Base-by-base conservation (phyloP, 805 yeast genomes). In the Zygotorulaspora florentina region DNA sequence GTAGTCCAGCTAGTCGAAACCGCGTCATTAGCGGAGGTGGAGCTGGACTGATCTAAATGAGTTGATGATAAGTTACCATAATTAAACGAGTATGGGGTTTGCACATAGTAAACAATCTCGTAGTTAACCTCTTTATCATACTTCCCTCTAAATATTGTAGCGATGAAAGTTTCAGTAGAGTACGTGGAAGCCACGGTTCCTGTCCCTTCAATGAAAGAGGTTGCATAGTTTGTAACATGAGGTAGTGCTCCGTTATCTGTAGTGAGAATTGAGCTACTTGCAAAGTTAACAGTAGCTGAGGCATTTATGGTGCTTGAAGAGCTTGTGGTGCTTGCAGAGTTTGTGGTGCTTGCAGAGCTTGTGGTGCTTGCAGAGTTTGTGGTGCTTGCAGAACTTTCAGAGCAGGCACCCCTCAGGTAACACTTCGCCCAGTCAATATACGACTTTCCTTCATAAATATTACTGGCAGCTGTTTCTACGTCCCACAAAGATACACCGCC, bases 401-500 rank as follows among this genome's bases (percentile, higher is more conserved):
- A n/a, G n/a, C n/a, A n/a, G 6, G 57, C 39, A n/a, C 55, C 57
- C 11, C 60, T 62, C 52, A 79, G 61, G 35, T 74, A 58, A 23
- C 61, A 47, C 61, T 77, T 76, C 63, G 80, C 59, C 34, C 66
- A 69, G 26, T 58, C 61, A 11, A 73, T 74, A 50, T 73, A 77
- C 11, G 73, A 51, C 18, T 51, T 56, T 30, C 77, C 83, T 47
- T 70, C 69, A 29, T 71, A 70, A 39, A 61, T 57, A 43, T 73
- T 70, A 52, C 77, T 73, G 48, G 71, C 65, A 35, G 81, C 90
- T 58, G 83, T 84, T 35, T 89, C 80, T 11, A 95, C 96, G 66
- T 88, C 96, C 97, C 98, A 90, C 49, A 89, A 68, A 75, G 84
- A 79, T 58, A 90, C 75, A 51, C 98, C 98, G 42, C 95, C 96